Conservation (phyloP, 805 yeast species). For the Nakazawaea pomicola region DNA sequence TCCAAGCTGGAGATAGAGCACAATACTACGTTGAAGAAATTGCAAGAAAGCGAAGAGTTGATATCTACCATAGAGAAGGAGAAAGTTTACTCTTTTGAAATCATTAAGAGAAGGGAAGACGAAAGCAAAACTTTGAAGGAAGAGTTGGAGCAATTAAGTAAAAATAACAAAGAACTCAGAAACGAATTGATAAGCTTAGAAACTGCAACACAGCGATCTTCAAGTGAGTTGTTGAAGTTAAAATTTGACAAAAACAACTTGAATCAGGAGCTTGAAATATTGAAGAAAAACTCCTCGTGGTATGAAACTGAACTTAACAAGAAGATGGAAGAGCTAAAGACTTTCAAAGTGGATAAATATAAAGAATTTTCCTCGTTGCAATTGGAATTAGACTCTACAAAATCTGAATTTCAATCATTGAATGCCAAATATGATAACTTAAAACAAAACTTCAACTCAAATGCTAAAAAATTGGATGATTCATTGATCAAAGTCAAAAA, state of each 20-base stretch:
- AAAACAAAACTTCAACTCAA: constrained; percentile 29
- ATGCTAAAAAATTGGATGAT: constrained; percentile 35
- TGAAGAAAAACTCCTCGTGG: constrained; percentile 28
- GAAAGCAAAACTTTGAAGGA: constrained; percentile 30
- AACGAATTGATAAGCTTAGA: constrained; percentile 31
- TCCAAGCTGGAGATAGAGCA: constrained; percentile 13
- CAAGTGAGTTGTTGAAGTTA: constrained; percentile 21
- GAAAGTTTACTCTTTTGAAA: constrained; percentile 27
- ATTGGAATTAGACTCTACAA: constrained; percentile 29
- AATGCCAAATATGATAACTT: constrained; percentile 27
- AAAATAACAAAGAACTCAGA: constrained; percentile 37
- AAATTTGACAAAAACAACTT: constrained; percentile 23
- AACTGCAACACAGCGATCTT: constrained; percentile 18
- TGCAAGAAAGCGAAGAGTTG: constrained; percentile 8
- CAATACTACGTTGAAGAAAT: constrained; percentile 6
- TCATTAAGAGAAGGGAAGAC: constrained; percentile 31
- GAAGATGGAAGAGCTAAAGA: constrained; percentile 23
- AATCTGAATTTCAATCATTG: constrained; percentile 25
- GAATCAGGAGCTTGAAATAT: constrained; percentile 26
- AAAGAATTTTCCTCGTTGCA: constrained; percentile 27
- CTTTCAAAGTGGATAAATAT: constrained; percentile 23
- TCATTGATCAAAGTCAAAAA: constrained; percentile 40
- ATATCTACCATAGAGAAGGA: constrained; percentile 19
- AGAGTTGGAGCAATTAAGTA: constrained; percentile 35
- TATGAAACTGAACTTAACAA: constrained; percentile 29